Conservation (phyloP, 208 protist species). For the Wallacemonas sp. region DNA sequence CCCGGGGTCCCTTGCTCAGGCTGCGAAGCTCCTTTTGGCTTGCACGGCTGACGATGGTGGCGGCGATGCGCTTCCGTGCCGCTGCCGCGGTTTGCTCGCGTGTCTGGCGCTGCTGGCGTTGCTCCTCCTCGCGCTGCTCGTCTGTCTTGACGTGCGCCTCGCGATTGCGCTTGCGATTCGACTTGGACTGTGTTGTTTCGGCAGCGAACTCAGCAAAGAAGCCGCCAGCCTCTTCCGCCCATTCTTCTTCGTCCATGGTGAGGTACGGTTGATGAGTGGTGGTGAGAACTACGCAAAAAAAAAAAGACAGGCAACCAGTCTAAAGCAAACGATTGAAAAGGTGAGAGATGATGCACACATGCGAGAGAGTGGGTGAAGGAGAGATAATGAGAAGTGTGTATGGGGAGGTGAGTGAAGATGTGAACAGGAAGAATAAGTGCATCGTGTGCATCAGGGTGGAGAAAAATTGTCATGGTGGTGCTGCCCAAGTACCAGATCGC, state of each 20-base stretch:
- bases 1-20: not conserved
- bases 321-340: constrained; percentile 9
- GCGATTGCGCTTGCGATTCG: constrained; percentile 47
- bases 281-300: constrained; percentile 25
- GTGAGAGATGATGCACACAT: too few relatives aligned
- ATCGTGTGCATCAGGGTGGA: too few relatives aligned
- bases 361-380: too few relatives aligned
- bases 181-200: constrained; percentile 30
- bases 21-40: constrained; percentile 49
- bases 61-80: constrained; percentile 62
- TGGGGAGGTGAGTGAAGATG: too few relatives aligned
- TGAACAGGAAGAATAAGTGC: too few relatives aligned
- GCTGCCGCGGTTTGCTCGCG: constrained; percentile 41
- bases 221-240: constrained; percentile 52
- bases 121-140: constrained; percentile 7
- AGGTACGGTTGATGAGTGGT: not conserved
- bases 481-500: too few relatives aligned
- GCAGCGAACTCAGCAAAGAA: constrained; percentile 71
- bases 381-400: too few relatives aligned
- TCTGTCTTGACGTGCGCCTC: constrained; percentile 31
- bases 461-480: too few relatives aligned
- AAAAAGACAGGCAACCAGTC: not conserved
- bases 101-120: constrained; percentile 12
- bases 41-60: constrained; percentile 55
- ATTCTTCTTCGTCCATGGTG: constrained; percentile 46